Percentiles rank a stretch among this genome's conserved stretches.
These are phyloP conservation scores for Eimeria praecox DNA, from an alignment of 169 alveolate genomes.

Conservation along the genomic window DNA sequence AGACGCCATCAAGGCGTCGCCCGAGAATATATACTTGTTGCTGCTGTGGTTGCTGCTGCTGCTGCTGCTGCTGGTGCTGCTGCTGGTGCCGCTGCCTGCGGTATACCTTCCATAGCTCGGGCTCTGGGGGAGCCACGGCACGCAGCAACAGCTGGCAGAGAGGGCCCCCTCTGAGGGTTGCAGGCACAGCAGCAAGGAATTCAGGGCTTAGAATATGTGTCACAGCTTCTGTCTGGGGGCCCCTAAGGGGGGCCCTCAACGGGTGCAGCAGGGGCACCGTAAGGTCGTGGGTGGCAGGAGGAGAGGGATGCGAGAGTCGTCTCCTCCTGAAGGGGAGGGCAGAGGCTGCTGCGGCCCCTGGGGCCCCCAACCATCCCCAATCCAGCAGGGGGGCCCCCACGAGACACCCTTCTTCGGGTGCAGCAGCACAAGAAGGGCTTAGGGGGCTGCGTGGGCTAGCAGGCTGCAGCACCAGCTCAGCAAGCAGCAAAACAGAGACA, in stretches of 20 bases:
- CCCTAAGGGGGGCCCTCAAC: conserved; percentile 6
- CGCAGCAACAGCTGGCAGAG: conserved; percentile 20
- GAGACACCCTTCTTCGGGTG: neutral
- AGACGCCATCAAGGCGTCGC: conserved; percentile 27
- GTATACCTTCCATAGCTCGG: conserved; percentile 1
- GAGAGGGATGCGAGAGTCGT: neutral
- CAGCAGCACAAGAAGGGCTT: neutral
- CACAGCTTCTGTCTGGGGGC: conserved; percentile 25
- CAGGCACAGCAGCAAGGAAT: conserved; percentile 48
- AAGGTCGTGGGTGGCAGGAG: neutral
- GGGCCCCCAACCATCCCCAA: conserved; percentile 40
- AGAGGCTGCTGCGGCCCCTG: conserved; percentile 34
- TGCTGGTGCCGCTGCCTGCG: conserved; percentile 29
- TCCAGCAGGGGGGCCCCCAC: conserved; percentile 69
- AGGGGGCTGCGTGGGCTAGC: neutral
- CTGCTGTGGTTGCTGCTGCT: conserved; percentile 43
- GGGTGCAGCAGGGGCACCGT: neutral
- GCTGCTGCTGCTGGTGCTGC: conserved; percentile 61
- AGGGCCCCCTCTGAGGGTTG: conserved; percentile 56
- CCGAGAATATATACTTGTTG: conserved; percentile 31
- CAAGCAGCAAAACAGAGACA: conserved; percentile 40
- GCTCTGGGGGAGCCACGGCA: conserved; percentile 17
- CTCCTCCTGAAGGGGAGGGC: neutral
- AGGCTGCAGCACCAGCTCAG: conserved; percentile 36
- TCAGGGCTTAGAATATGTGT: conserved; percentile 17